A percentile compares a stretch with the other conserved stretches of the same genome.
Evolutionary conservation across 2,329 filamentous ascomycete species (phyloP).

Genomic region (Penicillium occitanis): DNA sequence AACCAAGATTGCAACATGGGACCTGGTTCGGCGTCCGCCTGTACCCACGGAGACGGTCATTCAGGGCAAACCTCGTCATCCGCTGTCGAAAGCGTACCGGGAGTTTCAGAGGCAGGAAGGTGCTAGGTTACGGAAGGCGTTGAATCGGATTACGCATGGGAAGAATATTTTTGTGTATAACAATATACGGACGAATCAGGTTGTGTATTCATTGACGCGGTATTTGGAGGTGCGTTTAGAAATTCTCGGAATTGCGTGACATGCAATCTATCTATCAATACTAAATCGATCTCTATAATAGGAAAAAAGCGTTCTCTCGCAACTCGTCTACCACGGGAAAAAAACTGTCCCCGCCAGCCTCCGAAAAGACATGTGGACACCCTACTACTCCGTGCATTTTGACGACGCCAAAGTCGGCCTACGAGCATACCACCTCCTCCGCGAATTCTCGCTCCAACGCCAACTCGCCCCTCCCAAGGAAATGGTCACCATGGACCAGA

Average conservation of each 20-base stretch:
- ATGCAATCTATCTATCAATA: too few species aligned
- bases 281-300: slow-evolving; percentile 28
- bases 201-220: slow-evolving; percentile 62
- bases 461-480: slow-evolving; percentile 53
- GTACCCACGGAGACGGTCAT: slow-evolving; percentile 38
- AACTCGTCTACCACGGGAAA: slow-evolving; percentile 64
- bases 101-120: slow-evolving; percentile 39
- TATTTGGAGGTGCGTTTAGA: slow-evolving; percentile 52
- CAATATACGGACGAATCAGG: slow-evolving; percentile 62
- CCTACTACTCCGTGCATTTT: slow-evolving; percentile 60
- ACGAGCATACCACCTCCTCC: slow-evolving; percentile 57
- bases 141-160: slow-evolving; percentile 52
- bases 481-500: slow-evolving; percentile 48
- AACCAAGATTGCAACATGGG: slow-evolving; percentile 41
- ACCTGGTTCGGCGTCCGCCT: slow-evolving; percentile 37
- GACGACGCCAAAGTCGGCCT: slow-evolving; percentile 52
- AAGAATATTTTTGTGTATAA: slow-evolving; percentile 63
- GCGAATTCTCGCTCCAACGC: slow-evolving; percentile 60
- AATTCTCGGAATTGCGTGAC: background rate
- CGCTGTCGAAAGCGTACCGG: slow-evolving; percentile 46
- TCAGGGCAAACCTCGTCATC: slow-evolving; percentile 43
- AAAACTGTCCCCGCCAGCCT: slow-evolving; percentile 59
- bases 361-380: slow-evolving; percentile 63
- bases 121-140: slow-evolving; percentile 45
- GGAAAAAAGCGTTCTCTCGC: slow-evolving; percentile 55